A percentile compares a stretch with the other conserved stretches of the same genome.
Evolutionary conservation across 148 eudicot genomes (phyloP).

Genomic region (Pouteria glomerata): DNA sequence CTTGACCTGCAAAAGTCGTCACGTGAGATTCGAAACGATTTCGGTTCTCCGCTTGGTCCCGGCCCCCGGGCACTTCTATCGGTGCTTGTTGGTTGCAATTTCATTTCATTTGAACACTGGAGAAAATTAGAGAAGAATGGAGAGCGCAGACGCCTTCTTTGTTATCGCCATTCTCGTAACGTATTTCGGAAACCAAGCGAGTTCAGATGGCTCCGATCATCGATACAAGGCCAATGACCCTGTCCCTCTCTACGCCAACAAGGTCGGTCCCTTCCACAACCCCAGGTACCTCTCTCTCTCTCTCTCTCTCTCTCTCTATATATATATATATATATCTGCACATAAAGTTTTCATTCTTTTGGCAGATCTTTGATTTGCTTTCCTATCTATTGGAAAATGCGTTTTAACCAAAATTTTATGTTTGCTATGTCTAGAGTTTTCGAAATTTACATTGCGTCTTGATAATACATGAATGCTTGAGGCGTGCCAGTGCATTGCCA

Average conservation of each 20-base stretch:
- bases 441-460: not conserved
- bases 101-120: not conserved
- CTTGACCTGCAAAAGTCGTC: no score
- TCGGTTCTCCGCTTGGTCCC: not conserved
- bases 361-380: not conserved
- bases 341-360: no score
- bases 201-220: not conserved
- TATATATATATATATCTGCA: no score
- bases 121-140: no score
- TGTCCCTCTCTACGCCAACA: not conserved
- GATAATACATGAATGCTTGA: not conserved
- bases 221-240: not conserved
- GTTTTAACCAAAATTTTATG: not conserved
- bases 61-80: not conserved
- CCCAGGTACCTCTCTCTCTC: constrained; percentile 1
- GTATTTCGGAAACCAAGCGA: not conserved
- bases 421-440: not conserved
- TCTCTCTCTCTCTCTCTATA: no score
- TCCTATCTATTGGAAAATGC: not conserved
- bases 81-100: not conserved
- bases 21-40: no score
- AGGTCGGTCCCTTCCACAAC: constrained; percentile 1
- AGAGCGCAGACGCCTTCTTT: not conserved
- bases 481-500: not conserved
- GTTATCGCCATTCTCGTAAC: not conserved